A percentile compares a stretch with the other conserved stretches of the same genome.
Evolutionary conservation across 805 yeast species (phyloP).

Genomic region (Zygotorulaspora danielsina): DNA sequence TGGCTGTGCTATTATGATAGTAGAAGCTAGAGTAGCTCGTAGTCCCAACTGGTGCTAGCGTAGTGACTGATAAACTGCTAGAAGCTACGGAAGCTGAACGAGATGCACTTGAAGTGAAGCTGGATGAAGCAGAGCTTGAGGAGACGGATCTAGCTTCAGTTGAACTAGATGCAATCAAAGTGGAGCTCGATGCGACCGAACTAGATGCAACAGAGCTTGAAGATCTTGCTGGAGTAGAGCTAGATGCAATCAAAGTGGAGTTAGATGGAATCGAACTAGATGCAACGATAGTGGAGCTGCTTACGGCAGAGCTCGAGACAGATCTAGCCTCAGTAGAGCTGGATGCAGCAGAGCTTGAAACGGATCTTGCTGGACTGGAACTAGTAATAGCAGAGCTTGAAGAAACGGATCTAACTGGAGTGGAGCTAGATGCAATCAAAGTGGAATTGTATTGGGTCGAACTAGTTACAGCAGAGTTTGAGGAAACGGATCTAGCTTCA

Average conservation of each 20-base stretch:
- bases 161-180: constrained; percentile 4
- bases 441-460: constrained; percentile 2
- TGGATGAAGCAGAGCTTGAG: constrained; percentile 3
- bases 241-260: constrained; percentile 3
- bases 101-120: constrained; percentile 2
- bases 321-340: constrained; percentile 8
- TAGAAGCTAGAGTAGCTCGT: constrained; percentile 3
- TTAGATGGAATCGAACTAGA: background rate
- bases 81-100: constrained; percentile 3
- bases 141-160: constrained; percentile 4
- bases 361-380: background rate
- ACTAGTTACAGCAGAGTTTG: constrained; percentile 7
- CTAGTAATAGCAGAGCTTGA: background rate
- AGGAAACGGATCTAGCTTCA: constrained; percentile 1
- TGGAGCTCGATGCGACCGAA: constrained; percentile 6
- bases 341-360: constrained; percentile 3
- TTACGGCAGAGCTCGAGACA: background rate
- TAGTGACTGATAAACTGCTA: background rate
- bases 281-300: background rate
- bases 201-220: background rate
- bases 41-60: constrained; percentile 2
- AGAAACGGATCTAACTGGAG: background rate
- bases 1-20: too few relatives aligned
- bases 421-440: background rate
- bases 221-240: constrained; percentile 1